phyloP scores from a whole-genome alignment of 768 basidiomycete genomes.

The Mrakia gelida region DNA sequence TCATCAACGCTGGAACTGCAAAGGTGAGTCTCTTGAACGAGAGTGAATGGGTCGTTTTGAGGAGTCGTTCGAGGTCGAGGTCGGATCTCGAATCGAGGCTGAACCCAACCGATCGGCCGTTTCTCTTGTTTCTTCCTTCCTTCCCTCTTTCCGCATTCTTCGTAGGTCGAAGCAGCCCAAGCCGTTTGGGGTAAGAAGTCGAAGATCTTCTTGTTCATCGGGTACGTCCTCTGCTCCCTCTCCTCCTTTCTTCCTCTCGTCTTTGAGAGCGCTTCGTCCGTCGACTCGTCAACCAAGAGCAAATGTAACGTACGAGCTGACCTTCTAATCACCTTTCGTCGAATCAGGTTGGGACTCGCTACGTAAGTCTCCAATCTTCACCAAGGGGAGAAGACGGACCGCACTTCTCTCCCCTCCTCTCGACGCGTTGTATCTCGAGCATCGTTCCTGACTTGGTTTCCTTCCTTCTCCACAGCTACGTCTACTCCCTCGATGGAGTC shows the following conservation, averaged over 20 bases:
- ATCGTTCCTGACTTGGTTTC: background rate
- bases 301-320: background rate
- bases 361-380: background rate
- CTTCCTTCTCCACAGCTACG: background rate
- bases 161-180: background rate
- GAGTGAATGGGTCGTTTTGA: no score
- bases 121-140: no score
- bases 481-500: constrained; percentile 12
- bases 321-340: background rate
- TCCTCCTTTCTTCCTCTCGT: no score
- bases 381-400: background rate
- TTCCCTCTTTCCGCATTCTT: no score
- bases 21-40: background rate
- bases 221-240: background rate
- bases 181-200: background rate
- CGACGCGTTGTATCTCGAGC: no score
- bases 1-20: background rate
- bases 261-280: no score
- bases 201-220: background rate
- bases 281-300: background rate
- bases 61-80: no score
- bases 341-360: background rate
- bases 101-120: no score
- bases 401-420: background rate
- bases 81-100: no score